Conservation (phyloP, 2,329 filamentous ascomycete species). For the Sclerotinia subarctica region DNA sequence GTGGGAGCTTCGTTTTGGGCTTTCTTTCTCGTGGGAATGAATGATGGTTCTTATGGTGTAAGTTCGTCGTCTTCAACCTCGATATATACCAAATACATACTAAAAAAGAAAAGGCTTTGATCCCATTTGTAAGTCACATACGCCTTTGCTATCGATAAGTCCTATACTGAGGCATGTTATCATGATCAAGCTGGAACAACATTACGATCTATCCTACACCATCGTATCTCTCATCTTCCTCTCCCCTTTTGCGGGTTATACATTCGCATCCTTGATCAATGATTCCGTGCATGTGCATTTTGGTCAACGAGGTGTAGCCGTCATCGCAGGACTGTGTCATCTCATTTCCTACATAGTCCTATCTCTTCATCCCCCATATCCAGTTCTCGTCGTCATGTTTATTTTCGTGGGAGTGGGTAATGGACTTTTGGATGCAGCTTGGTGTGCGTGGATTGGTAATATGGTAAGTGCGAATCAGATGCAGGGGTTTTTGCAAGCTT, state of each 20-base stretch:
- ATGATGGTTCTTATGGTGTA: constrained; percentile 26
- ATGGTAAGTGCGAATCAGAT: constrained; percentile 68
- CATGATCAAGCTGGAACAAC: constrained; percentile 36
- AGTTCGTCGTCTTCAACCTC: constrained; percentile 19
- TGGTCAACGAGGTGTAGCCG: constrained; percentile 59
- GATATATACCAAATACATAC: neutral
- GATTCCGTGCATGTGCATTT: constrained; percentile 53
- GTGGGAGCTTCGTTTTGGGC: constrained; percentile 57
- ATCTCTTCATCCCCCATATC: constrained; percentile 66
- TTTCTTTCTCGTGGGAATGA: constrained; percentile 54
- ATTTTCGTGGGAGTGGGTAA: constrained; percentile 68
- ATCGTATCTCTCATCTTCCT: constrained; percentile 66
- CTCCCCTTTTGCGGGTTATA: constrained; percentile 64
- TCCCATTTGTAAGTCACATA: constrained; percentile 40
- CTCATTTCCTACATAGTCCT: constrained; percentile 40
- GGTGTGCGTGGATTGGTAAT: constrained; percentile 63
- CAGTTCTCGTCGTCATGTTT: constrained; percentile 62
- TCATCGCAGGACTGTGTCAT: constrained; percentile 35
- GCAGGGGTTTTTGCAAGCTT: constrained; percentile 68
- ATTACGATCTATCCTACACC: constrained; percentile 61
- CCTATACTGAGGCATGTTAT: neutral
- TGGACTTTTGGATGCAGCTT: constrained; percentile 60
- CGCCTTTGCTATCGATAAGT: too few species aligned
- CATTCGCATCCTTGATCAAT: constrained; percentile 59
- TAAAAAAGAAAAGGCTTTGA: constrained; percentile 42